phyloP scores from a whole-genome alignment of 2,329 filamentous ascomycete genomes.

The Xylariaceae sp. region DNA sequence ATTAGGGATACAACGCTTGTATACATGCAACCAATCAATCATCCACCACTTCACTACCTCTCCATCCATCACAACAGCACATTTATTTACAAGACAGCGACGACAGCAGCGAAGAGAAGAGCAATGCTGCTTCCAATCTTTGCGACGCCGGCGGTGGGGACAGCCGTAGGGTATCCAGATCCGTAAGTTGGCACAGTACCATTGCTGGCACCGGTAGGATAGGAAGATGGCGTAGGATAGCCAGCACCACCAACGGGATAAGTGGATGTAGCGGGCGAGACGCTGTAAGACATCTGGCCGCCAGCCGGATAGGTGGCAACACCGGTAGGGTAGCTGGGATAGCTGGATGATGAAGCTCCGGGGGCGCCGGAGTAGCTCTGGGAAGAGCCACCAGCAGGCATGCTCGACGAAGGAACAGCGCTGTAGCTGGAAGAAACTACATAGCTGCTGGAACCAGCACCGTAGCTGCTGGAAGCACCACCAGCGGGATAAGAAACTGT shows the following conservation, averaged over 20 bases:
- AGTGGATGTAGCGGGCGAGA: constrained; percentile 4
- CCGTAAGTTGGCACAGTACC: background rate
- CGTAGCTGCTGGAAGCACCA: too few species aligned
- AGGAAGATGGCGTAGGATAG: constrained; percentile 17
- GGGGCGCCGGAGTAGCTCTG: constrained; percentile 5
- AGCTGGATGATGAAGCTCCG: constrained; percentile 5
- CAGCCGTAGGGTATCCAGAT: background rate
- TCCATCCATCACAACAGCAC: too few species aligned
- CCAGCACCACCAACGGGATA: constrained; percentile 11
- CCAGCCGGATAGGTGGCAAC: background rate
- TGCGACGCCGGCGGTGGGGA: constrained; percentile 19
- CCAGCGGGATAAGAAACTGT: too few species aligned
- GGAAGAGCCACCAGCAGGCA: background rate
- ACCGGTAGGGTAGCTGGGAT: constrained; percentile 4
- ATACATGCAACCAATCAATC: too few species aligned
- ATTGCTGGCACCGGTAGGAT: constrained; percentile 10
- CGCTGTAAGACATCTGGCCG: constrained; percentile 4
- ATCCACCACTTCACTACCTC: too few species aligned
- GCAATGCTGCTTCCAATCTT: constrained; percentile 27
- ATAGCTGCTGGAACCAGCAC: too few species aligned
- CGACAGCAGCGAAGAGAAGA: constrained; percentile 23
- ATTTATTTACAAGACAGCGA: constrained; percentile 16
- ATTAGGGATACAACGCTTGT: too few species aligned
- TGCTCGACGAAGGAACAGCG: background rate
- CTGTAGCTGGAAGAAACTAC: too few species aligned